Evolutionary conservation across 257 asterid species (phyloP).

Genomic region (Galeopsis tetrahit): DNA sequence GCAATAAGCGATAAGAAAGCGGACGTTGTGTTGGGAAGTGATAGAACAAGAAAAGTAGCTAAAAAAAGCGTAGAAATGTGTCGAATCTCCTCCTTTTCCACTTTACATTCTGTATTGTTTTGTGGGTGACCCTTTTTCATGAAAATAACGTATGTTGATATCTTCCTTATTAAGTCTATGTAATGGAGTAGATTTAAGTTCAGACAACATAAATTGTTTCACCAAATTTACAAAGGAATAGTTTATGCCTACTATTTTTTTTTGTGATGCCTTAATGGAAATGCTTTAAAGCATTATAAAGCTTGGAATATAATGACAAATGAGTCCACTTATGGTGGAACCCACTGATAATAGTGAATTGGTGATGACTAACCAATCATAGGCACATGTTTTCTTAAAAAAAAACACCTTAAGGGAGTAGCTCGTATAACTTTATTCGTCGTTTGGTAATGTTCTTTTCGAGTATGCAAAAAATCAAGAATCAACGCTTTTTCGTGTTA

Average conservation of each 20-base stretch:
- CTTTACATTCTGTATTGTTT: conserved; percentile 27
- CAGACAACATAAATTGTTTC: not conserved
- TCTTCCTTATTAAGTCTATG: not conserved
- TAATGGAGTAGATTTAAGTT: not conserved
- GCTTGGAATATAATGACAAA: conserved; percentile 29
- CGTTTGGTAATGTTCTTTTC: conserved; percentile 10
- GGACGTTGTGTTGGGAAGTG: conserved; percentile 36
- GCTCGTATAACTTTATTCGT: conserved; percentile 1
- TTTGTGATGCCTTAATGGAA: conserved; percentile 21
- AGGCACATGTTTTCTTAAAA: not conserved
- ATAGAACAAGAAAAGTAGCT: conserved; percentile 37
- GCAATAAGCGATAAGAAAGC: conserved; percentile 39
- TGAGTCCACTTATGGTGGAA: conserved; percentile 30
- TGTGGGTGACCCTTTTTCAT: not conserved
- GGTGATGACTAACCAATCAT: conserved; percentile 33
- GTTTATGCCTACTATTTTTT: conserved; percentile 27
- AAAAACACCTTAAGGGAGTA: not conserved
- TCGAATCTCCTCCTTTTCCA: conserved; percentile 25
- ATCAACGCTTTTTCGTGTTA: not conserved
- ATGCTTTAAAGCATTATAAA: conserved; percentile 28
- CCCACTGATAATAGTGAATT: conserved; percentile 33
- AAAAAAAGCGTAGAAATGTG: conserved; percentile 20
- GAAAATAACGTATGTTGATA: not conserved
- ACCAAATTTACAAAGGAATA: conserved; percentile 9
- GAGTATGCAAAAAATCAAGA: not conserved